Evolutionary conservation across 2,329 filamentous ascomycete species (phyloP).

Genomic region (Fonsecaea erecta): DNA sequence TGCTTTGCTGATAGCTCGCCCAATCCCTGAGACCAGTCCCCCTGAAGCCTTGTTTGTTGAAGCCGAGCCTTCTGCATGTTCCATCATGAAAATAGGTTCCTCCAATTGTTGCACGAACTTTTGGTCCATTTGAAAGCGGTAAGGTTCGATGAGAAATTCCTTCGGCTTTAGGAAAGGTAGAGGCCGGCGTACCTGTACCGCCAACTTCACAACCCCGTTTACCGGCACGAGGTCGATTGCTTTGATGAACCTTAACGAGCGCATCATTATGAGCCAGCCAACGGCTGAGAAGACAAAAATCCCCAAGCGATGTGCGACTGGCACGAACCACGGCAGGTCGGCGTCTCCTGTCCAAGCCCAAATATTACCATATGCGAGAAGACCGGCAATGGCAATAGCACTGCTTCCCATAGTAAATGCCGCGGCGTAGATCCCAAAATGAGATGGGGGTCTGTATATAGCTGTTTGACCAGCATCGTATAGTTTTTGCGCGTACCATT

Average conservation of each 20-base stretch:
- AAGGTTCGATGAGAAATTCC: constrained; percentile 24
- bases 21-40: constrained; percentile 13
- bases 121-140: constrained; percentile 26
- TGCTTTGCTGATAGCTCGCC: constrained; percentile 24
- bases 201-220: constrained; percentile 25
- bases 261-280: constrained; percentile 25
- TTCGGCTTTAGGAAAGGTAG: constrained; percentile 29
- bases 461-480: constrained; percentile 23
- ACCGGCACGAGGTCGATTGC: constrained; percentile 26
- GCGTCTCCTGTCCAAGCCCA: constrained; percentile 20
- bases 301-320: constrained; percentile 23
- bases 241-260: constrained; percentile 26
- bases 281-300: constrained; percentile 26
- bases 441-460: constrained; percentile 30
- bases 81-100: constrained; percentile 24
- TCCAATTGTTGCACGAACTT: constrained; percentile 28
- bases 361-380: constrained; percentile 25
- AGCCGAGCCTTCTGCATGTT: background rate
- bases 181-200: constrained; percentile 28
- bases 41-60: background rate
- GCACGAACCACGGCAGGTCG: constrained; percentile 24
- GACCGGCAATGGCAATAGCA: constrained; percentile 18
- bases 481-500: constrained; percentile 29
- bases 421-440: constrained; percentile 26
- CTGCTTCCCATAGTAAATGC: constrained; percentile 27